Base-by-base conservation (phyloP, 75 land plant species). In the Picea sitchensis region DNA sequence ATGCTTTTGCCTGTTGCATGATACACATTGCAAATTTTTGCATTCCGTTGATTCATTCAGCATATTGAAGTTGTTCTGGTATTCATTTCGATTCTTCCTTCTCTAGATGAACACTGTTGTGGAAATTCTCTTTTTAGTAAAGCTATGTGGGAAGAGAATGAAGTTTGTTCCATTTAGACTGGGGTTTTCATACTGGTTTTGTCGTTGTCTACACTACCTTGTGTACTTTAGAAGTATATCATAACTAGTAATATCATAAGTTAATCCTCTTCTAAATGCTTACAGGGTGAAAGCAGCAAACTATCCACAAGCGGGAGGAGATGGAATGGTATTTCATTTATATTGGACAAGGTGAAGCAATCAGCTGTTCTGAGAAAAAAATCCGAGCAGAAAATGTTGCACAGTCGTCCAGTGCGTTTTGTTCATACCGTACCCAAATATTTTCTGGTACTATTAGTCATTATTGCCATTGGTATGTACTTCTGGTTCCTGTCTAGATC, bases 281-380 rank as follows among this genome's bases (percentile, higher is more conserved):
- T 44, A 41, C 73, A 71, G 73, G 73, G 73, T 44, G 73, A 71
- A 41, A 71, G 73, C 12, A 71, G 73, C 73, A 71, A 36, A 21
- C n/a, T 44, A 71, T 71, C 73, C n/a, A 44, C 73, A 41, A 71
- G 12, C n/a, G 51, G 56, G 54, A 71, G 51, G 36, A 38, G 51
- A 47, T 71, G 73, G 73, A 71, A 44, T 44, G 51, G 73, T 20
- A 38, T 71, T 71, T 41, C 73, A 71, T 71, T 38, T 71, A 17
- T 44, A n/a, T 44, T 41, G 5, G 12, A n/a, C 0, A 71, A 44
- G 21, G 54, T 21, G 21, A 71, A 44, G 23, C 73, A 71, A 71
- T 38, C 73, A 44, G 23, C 73, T 71, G 12, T 71, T 71, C 20
- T 41, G 3, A 71, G 73, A 71, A 71, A 44, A 44, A 41, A 41